phyloP scores from a whole-genome alignment of 192 early-diverging fungal genomes.

The Linnemannia zychae region DNA sequence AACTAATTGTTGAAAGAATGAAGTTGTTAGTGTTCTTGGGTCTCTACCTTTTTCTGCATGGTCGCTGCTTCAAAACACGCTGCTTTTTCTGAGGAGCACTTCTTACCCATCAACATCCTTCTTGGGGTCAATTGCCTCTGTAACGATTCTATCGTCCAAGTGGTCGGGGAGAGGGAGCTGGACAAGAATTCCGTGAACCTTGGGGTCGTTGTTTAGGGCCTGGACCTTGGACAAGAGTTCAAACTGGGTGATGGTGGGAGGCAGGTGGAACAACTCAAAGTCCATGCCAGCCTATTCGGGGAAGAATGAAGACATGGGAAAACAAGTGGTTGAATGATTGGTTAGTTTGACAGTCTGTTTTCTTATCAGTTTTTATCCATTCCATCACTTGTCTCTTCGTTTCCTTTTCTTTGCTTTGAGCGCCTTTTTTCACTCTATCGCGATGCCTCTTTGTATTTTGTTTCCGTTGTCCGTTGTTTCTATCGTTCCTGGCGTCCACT shows the following conservation, averaged over 20 bases:
- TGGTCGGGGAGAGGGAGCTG: conserved; percentile 95
- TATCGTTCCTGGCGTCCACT: too few relatives aligned
- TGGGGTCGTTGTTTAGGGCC: conserved; percentile 83
- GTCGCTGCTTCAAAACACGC: too few relatives aligned
- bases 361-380: neutral
- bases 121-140: conserved; percentile 84
- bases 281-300: conserved; percentile 48
- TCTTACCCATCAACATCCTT: conserved; percentile 98
- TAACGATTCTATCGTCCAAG: conserved; percentile 85
- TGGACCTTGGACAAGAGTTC: conserved; percentile 79
- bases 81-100: neutral
- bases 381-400: too few relatives aligned
- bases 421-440: neutral
- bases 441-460: neutral
- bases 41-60: neutral
- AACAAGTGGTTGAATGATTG: neutral
- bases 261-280: conserved; percentile 55
- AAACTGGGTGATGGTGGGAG: conserved; percentile 44
- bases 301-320: neutral
- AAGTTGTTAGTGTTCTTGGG: neutral
- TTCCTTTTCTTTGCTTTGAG: neutral
- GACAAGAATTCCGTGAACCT: conserved; percentile 94
- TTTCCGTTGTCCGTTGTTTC: too few relatives aligned
- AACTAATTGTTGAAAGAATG: conserved; percentile 60
- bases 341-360: neutral